Evolutionary conservation across 2,329 filamentous ascomycete species (phyloP), one percentile per base, ranked within the genome.

Genomic region (Fusarium veterinarium): DNA sequence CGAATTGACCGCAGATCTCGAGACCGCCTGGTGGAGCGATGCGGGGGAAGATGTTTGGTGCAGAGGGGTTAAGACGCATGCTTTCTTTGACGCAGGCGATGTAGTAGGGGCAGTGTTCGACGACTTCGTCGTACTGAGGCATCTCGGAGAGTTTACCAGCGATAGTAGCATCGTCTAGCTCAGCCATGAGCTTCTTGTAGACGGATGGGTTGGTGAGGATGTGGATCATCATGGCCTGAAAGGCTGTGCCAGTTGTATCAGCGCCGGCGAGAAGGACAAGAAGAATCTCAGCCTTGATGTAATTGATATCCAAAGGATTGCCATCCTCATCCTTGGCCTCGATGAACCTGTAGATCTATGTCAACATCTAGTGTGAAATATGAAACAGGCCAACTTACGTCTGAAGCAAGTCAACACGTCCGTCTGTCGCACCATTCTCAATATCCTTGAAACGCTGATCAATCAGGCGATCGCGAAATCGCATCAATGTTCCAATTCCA

Each of bases 401-500:
- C 72, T 90, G 88, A 9, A 91, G 80, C 0, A 90, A 80, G 73
- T 90, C 88, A 1, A 73, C 57, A 1, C 71, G 82, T 3, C 81
- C 82, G 10, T 79, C 75, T 1, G 82, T 80, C 14, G 84, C 86
- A 2, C 84, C 86, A 8, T 80, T 76, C 55, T 85, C 80, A 25
- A 89, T 81, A 57, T 88, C 86, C 31, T 82, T 77, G 30, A 84
- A 78, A 1, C 88, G 83, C 68, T 88, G 79, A 28, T 79, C 75
- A 62, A 90, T 84, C 5, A 90, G 81, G 31, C 83, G 82, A 71
- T 90, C 88, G 8, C 88, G 85, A 77, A 89, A 90, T 13, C 86
- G 82, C 87, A 90, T 90, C 61, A 90, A 75, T 3, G 83, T 85
- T 2, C 88, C 88, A 38, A 90, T 88, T 1, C 87, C 88, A 17